Conservation (phyloP, 805 yeast genomes). For the Suhomyces faveliae region DNA sequence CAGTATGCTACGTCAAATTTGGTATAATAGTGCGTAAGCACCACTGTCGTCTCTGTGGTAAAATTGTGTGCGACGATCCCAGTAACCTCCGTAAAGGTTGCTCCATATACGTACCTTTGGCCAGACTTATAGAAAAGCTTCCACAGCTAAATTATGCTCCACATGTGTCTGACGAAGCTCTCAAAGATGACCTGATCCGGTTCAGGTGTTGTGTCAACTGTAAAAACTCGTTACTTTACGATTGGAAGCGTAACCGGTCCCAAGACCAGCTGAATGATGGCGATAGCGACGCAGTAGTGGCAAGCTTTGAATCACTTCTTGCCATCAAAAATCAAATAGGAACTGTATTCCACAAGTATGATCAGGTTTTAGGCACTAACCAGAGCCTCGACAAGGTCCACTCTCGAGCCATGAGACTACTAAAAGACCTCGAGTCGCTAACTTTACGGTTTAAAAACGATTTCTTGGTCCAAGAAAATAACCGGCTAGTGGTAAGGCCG, state of each 20-base stretch:
- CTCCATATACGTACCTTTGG: conserved; percentile 67
- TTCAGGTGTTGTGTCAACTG: conserved; percentile 72
- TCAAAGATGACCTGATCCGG: conserved; percentile 16
- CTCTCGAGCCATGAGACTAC: conserved; percentile 18
- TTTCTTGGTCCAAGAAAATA: conserved; percentile 14
- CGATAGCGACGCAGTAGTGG: conserved; percentile 15
- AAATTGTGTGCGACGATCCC: conserved; percentile 70
- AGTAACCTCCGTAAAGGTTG: conserved; percentile 49
- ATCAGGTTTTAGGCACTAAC: conserved; percentile 8
- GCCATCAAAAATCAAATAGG: conserved; percentile 22
- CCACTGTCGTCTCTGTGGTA: conserved; percentile 90
- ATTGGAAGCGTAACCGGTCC: conserved; percentile 32
- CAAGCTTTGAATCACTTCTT: conserved; percentile 20
- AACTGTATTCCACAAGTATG: conserved; percentile 22
- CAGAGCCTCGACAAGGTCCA: conserved; percentile 21
- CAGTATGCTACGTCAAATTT: conserved; percentile 60
- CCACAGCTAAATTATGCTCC: conserved; percentile 35
- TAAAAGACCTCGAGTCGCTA: conserved; percentile 34
- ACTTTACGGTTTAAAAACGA: conserved; percentile 22
- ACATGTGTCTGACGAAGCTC: conserved; percentile 16
- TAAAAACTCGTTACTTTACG: conserved; percentile 57
- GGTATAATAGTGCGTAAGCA: conserved; percentile 66
- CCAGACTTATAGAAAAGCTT: conserved; percentile 37
- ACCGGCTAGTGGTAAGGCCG: conserved; percentile 13
- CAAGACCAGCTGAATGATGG: conserved; percentile 6